Conservation (phyloP, 306 rosid genomes). For the Trichosanthes cucumerina region DNA sequence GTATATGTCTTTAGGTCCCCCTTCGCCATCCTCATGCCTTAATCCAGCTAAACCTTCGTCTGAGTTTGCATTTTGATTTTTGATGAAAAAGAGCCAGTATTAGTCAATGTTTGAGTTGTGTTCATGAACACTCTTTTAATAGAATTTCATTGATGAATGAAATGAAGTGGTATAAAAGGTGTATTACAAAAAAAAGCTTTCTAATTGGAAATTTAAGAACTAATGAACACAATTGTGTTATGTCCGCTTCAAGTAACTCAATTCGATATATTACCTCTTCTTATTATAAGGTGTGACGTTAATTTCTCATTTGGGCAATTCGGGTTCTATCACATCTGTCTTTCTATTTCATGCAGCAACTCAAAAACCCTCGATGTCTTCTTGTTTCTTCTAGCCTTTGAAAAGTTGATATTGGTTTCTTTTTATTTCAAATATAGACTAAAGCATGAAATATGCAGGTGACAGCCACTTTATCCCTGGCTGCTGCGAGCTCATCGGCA, state of each 20-base stretch:
- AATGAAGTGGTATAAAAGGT: too few species aligned
- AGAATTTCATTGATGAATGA: too few species aligned
- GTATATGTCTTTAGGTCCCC: background rate
- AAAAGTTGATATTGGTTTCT: background rate
- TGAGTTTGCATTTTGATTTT: background rate
- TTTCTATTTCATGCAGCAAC: background rate
- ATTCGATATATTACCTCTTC: background rate
- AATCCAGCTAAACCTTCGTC: background rate
- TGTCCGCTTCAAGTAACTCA: background rate
- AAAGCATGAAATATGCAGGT: slow-evolving; percentile 45
- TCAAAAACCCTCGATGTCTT: background rate
- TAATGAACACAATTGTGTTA: background rate
- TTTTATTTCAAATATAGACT: background rate
- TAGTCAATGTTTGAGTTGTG: background rate
- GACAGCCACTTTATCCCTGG: slow-evolving; percentile 76
- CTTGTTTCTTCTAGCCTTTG: background rate
- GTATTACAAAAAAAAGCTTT: too few species aligned
- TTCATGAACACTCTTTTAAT: background rate
- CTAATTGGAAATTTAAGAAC: background rate
- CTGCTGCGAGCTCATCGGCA: slow-evolving; percentile 88
- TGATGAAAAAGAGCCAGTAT: background rate
- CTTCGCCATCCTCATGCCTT: background rate
- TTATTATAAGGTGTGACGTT: background rate
- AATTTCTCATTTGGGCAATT: background rate
- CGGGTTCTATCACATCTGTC: background rate